Evolutionary conservation across 1,139 yeast species (phyloP).

Genomic region (Suhomyces panamericanus): DNA sequence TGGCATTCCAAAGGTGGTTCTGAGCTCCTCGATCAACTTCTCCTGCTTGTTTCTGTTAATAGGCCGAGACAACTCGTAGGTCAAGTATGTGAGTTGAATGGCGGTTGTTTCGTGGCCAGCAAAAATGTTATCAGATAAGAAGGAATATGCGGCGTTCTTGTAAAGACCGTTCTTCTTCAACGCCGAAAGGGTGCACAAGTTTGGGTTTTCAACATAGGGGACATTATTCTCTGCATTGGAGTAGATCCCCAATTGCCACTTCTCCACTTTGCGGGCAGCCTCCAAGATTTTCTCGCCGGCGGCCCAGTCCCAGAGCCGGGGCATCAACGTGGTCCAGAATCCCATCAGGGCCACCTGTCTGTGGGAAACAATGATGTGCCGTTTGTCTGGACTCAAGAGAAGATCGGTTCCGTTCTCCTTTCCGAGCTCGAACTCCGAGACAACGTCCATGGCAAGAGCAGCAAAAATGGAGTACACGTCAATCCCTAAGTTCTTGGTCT

Average conservation of each 20-base stretch:
- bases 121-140: slow-evolving; percentile 43
- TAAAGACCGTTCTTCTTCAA: slow-evolving; percentile 34
- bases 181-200: slow-evolving; percentile 36
- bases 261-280: slow-evolving; percentile 43
- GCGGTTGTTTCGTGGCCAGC: slow-evolving; percentile 85
- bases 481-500: slow-evolving; percentile 34
- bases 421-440: slow-evolving; percentile 64
- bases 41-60: slow-evolving; percentile 42
- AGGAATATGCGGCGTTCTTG: slow-evolving; percentile 41
- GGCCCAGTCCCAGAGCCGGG: slow-evolving; percentile 52
- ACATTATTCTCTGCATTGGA: slow-evolving; percentile 35
- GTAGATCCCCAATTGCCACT: slow-evolving; percentile 54
- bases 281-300: slow-evolving; percentile 41
- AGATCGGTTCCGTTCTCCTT: slow-evolving; percentile 44
- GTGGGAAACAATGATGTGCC: slow-evolving; percentile 49
- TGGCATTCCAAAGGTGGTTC: slow-evolving; percentile 32
- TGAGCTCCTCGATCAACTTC: slow-evolving; percentile 45
- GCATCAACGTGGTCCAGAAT: slow-evolving; percentile 69
- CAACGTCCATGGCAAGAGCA: slow-evolving; percentile 72
- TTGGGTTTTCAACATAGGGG: slow-evolving; percentile 23
- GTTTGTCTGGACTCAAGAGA: slow-evolving; percentile 36
- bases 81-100: slow-evolving; percentile 57
- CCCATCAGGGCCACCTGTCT: slow-evolving; percentile 61
- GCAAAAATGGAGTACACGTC: slow-evolving; percentile 66
- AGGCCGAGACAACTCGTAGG: slow-evolving; percentile 61